Percentiles rank a stretch among this genome's conserved stretches.
phyloP scores from a whole-genome alignment of 2,329 filamentous ascomycete species.

The Arthrobotrys conoides region DNA sequence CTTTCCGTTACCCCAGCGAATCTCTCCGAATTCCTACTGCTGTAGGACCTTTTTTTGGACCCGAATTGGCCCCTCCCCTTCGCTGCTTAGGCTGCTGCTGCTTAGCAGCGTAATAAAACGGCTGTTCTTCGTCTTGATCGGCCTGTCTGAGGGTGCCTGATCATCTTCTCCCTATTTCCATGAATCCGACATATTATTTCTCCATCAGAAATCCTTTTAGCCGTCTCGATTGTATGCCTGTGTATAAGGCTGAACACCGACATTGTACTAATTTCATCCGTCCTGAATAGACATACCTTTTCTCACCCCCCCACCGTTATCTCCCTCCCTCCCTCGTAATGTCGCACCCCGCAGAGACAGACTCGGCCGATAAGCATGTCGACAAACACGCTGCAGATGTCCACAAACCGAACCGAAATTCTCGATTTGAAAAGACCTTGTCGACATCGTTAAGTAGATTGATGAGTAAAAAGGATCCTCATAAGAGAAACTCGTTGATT shows the following conservation, averaged over 20 bases:
- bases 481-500: conserved; percentile 55
- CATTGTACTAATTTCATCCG: conserved; percentile 11
- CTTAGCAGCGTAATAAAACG: conserved; percentile 20
- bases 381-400: conserved; percentile 19
- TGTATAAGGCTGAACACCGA: conserved; percentile 17
- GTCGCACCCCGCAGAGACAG: conserved; percentile 38
- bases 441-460: conserved; percentile 59
- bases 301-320: neutral
- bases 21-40: conserved; percentile 43
- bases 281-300: conserved; percentile 2
- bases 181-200: conserved; percentile 20
- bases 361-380: conserved; percentile 41
- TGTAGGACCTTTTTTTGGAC: conserved; percentile 5
- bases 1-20: conserved; percentile 44
- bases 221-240: conserved; percentile 9
- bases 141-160: conserved; percentile 10
- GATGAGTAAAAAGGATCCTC: conserved; percentile 62
- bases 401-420: conserved; percentile 39
- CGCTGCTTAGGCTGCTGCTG: conserved; percentile 12
- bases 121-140: conserved; percentile 22
- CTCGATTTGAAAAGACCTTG: conserved; percentile 58
- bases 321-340: conserved; percentile 20
- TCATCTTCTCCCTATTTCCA: conserved; percentile 21
- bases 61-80: conserved; percentile 18
- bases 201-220: conserved; percentile 1